Evolutionary conservation across 176 grass and related monocot species (phyloP).

Genomic region (Cenchrus purpureus): DNA sequence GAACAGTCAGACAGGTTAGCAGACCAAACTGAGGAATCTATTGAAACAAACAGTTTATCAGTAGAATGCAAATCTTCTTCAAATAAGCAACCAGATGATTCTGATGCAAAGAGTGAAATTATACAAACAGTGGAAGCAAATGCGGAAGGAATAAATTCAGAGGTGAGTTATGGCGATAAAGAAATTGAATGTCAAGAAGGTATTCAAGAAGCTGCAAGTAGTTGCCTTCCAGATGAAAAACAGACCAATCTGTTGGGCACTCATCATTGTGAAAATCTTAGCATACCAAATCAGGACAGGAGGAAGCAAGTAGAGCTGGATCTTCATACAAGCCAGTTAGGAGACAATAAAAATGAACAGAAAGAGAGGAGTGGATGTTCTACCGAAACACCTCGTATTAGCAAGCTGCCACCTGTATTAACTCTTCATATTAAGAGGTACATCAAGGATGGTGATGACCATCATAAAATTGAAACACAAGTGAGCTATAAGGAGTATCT

Average conservation of each 20-base stretch:
- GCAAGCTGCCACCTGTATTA: slow-evolving; percentile 47
- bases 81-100: slow-evolving; percentile 24
- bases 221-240: slow-evolving; percentile 17
- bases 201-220: slow-evolving; percentile 38
- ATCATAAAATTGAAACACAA: slow-evolving; percentile 55
- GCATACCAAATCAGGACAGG: background rate
- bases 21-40: slow-evolving; percentile 39
- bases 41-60: slow-evolving; percentile 16
- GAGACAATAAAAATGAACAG: slow-evolving; percentile 36
- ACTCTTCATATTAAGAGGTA: slow-evolving; percentile 55
- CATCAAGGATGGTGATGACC: background rate
- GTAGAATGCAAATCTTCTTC: slow-evolving; percentile 31
- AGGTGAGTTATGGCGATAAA: slow-evolving; percentile 20
- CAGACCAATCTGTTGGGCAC: background rate
- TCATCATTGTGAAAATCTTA: slow-evolving; percentile 6
- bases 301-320: slow-evolving; percentile 14
- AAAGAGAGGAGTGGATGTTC: slow-evolving; percentile 33
- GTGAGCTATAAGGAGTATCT: slow-evolving; percentile 72
- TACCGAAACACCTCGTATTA: slow-evolving; percentile 53
- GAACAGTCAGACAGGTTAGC: slow-evolving; percentile 29
- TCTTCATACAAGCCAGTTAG: background rate
- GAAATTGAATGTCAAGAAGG: slow-evolving; percentile 26
- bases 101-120: slow-evolving; percentile 32
- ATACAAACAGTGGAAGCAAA: background rate
- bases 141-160: slow-evolving; percentile 9